Base-by-base conservation (phyloP, 2,329 filamentous ascomycete species). In the Mycogone perniciosa region DNA sequence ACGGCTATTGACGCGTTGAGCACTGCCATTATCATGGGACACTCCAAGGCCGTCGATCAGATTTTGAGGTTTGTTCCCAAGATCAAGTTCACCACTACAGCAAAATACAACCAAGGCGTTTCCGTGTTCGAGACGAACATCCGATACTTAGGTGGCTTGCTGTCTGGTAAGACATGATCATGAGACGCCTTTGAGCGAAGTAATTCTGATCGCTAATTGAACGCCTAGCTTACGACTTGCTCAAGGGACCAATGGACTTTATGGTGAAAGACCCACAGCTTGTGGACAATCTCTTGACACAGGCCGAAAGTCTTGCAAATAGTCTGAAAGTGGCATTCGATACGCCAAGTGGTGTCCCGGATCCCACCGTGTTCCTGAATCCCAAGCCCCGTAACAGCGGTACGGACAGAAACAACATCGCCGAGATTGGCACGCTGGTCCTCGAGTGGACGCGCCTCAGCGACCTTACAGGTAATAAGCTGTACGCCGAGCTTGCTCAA, bases 91-190 rank as follows among this genome's bases (percentile, higher is more conserved):
- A 77, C 77, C 39, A 71, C 74, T 8, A 87, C 85, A 1, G 52
- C 56, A 4, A 51, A 55, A 45, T 48, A 46, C 4, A 61, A 73
- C 2, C 67, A 74, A 1, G 68, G 74, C 7, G 82, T 95, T 44
- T 92, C 86, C 35, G 69, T 96, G 6, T 96, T 96, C 61, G 90
- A 96, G 69, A 95, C 89, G 0, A 96, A 88, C 0, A 95, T 96
- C 62, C 84, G 90, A 30, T 95, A 95, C 61, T 71, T 96, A 1
- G 90, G 81, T 7, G 90, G 89, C 11, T 75, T 96, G 60, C 64
- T 96, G 7, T 87, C 89, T 2, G 88, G 84, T 79, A 57, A 20
- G 59, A 44, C n/a, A 29, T 35, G 6, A 6, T 11, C 11, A 4
- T 30, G 1, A 11, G 31, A 31, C 4, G 8, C 11, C 7, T 8